Conservation (phyloP, 1,139 yeast genomes). For the Wickerhamomyces sp. region DNA sequence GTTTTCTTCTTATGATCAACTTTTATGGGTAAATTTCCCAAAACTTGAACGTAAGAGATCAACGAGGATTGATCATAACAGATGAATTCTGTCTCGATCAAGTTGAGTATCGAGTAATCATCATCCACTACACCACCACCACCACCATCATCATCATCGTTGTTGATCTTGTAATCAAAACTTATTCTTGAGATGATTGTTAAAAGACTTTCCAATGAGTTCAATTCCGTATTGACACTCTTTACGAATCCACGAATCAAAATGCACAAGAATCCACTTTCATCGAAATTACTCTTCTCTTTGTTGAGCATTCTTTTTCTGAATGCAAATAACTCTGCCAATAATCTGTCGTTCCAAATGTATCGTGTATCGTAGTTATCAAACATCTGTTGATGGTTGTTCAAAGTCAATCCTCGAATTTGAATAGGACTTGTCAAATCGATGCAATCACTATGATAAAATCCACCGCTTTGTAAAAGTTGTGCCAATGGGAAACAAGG, state of each 20-base stretch:
- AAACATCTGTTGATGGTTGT: conserved; percentile 35
- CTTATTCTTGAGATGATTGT: conserved; percentile 67
- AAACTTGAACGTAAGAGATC: conserved; percentile 51
- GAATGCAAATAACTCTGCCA: conserved; percentile 53
- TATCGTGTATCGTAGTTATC: conserved; percentile 47
- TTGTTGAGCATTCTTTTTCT: conserved; percentile 46
- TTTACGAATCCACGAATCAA: conserved; percentile 65
- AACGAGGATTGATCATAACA: conserved; percentile 48
- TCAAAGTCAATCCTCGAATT: conserved; percentile 38
- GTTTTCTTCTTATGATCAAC: conserved; percentile 44
- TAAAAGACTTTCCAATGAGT: conserved; percentile 35
- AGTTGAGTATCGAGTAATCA: conserved; percentile 61
- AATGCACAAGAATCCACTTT: conserved; percentile 51
- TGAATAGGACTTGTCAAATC: conserved; percentile 61
- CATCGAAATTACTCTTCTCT: conserved; percentile 49
- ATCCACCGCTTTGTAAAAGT: conserved; percentile 51
- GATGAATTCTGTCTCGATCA: conserved; percentile 61
- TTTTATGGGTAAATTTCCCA: conserved; percentile 68
- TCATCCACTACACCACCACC: no score
- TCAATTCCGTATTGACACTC: conserved; percentile 44
- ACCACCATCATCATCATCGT: conserved; percentile 59
- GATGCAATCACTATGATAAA: conserved; percentile 60
- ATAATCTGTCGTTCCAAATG: conserved; percentile 63
- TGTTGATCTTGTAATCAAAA: background rate
- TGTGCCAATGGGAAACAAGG: conserved; percentile 58